Evolutionary conservation across 192 early-diverging fungal genomes (phyloP).

Genomic region (Coemansia brasiliensis): DNA sequence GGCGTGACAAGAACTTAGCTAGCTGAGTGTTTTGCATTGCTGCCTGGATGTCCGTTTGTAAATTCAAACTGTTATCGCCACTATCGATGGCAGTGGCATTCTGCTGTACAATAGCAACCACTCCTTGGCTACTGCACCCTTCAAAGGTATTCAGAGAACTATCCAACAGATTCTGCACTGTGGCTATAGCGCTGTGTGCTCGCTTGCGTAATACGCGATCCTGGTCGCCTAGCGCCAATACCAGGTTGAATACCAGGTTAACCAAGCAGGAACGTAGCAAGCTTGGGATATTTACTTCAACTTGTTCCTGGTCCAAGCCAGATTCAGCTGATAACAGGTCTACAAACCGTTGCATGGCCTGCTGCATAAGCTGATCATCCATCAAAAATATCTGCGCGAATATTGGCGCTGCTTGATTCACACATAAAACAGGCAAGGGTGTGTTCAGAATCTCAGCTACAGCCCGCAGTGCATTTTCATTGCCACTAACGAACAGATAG

Average conservation of each 20-base stretch:
- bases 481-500: conserved; percentile 23
- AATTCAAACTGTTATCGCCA: conserved; percentile 14
- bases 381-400: conserved; percentile 53
- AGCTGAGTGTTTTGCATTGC: conserved; percentile 4
- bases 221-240: conserved; percentile 44
- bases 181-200: conserved; percentile 43
- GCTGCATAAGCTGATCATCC: conserved; percentile 56
- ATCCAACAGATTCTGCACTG: conserved; percentile 40
- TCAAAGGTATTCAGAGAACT: neutral
- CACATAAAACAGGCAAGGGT: conserved; percentile 47
- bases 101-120: conserved; percentile 44
- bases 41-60: conserved; percentile 9
- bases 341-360: conserved; percentile 47
- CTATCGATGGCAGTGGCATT: conserved; percentile 26
- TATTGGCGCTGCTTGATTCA: conserved; percentile 45
- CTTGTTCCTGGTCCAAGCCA: conserved; percentile 19
- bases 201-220: conserved; percentile 35
- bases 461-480: conserved; percentile 27
- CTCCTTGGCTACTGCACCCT: conserved; percentile 19
- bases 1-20: conserved; percentile 42
- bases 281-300: conserved; percentile 52
- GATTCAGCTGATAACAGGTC: conserved; percentile 41
- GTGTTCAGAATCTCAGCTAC: conserved; percentile 37
- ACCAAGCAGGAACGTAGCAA: conserved; percentile 50
- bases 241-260: conserved; percentile 50